These are phyloP conservation scores for Sporothrix inflata DNA, from an alignment of 2,329 filamentous ascomycete genomes.

Conservation along the genomic window DNA sequence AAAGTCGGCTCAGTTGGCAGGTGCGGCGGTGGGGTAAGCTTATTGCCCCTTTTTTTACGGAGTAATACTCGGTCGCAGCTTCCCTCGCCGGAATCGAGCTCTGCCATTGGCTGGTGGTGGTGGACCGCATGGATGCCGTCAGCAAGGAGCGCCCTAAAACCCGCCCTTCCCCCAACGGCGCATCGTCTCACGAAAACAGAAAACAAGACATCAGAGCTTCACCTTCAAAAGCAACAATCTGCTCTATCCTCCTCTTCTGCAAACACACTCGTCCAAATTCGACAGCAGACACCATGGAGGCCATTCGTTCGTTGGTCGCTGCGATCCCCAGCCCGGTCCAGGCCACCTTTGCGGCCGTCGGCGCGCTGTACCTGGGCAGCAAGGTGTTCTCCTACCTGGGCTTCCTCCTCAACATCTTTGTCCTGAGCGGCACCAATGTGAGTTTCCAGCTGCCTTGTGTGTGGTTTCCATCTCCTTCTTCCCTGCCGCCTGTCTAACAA, in stretches of 20 bases:
- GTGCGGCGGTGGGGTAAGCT: neutral
- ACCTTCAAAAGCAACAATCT: neutral
- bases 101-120: neutral
- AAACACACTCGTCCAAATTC: neutral
- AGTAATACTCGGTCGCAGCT: neutral
- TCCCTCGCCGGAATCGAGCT: neutral
- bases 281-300: constrained; percentile 39
- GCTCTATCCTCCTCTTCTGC: neutral
- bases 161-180: neutral
- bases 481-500: neutral
- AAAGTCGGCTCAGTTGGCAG: neutral
- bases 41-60: constrained; percentile 2
- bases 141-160: neutral
- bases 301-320: constrained; percentile 41
- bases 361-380: constrained; percentile 60
- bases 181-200: neutral
- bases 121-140: neutral
- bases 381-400: constrained; percentile 62
- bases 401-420: constrained; percentile 68
- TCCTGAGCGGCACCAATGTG: constrained; percentile 67
- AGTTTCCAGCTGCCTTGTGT: constrained; percentile 36
- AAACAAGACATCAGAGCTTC: neutral
- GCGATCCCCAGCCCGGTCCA: constrained; percentile 51
- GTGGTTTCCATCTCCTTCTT: no score
- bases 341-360: constrained; percentile 54